Base-by-base conservation (phyloP, 495 filamentous ascomycete genomes). In the Xylaria venustula region DNA sequence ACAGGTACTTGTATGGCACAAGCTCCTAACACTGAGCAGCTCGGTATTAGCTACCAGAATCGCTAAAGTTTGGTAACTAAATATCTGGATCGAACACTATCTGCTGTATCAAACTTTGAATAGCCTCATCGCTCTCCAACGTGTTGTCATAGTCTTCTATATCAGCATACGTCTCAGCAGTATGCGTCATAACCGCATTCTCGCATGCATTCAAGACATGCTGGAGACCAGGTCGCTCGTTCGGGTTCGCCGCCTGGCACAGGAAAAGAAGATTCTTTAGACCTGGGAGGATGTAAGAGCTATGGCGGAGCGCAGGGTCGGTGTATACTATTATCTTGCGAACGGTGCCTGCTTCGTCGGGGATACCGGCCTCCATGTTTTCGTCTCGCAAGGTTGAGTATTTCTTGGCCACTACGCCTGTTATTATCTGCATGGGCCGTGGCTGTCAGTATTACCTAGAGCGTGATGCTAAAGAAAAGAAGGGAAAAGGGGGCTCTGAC, bases 221-320 rank as follows among this genome's bases (percentile, higher is more conserved):
- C 22, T 30, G 22, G 14, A 54, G 34, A 28, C 51, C 26, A 8
- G 51, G 51, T 8, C 51, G 34, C n/a, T 42, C 51, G 1, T 14
- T 41, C 51, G 51, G 51, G 42, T 42, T 54, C 0, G 22, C 51
- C 15, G 51, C 51, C 51, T 54, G 51, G 15, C 51, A 54, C 20
- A 54, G n/a, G 7, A 54, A 23, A 11, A 54, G 51, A 7, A 54
- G 36, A 30, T 54, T 42, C 23, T 28, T 17, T 23, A 54, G 19
- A 3, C 22, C 36, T 3, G 36, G 51, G 42, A 42, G 51, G 8
- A 54, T 8, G 15, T 42, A 20, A 0, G 23, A 0, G n/a, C 51
- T 54, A 36, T 54, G 34, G 23, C 51, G 51, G 34, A 54, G 51
- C 7, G 34, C 51, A 6, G 51, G 51, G 23, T 54, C 51, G 2